Base-by-base conservation (phyloP, 495 filamentous ascomycete genomes). In the Bombardia bombarda region DNA sequence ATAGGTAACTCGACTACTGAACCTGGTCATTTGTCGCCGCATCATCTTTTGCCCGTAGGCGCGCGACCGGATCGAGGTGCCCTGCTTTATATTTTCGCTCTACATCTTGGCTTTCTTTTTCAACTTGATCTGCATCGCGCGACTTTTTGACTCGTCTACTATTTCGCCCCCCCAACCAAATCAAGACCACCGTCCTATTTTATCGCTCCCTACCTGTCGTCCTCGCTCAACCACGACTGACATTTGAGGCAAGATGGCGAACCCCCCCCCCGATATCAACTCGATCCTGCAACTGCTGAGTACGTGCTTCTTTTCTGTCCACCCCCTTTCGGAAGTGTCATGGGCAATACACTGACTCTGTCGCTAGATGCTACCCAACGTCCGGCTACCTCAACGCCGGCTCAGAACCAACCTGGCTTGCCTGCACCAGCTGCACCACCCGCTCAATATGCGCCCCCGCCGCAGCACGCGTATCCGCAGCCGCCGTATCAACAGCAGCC, bases 341-440 rank as follows among this genome's bases (percentile, higher is more conserved):
- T n/a, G n/a, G n/a, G n/a, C 26, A 16, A 14, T 13, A 3, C 17
- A 21, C 43, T 14, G 14, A 17, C 13, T 0, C 28, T 17, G 18
- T 42, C 10, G n/a, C 23, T 18, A 55, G 53, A 52, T 43, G 57
- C 61, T 14, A 32, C 55, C 13, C 56, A 66, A 47, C 53, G 59
- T 3, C 55, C 61, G 18, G 48, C 58, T 0, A 48, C 52, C 3
- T 49, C 57, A 16, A 57, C 54, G 58, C 69, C 74, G 37, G 63
- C 70, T 20, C 66, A 76, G 49, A 53, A 53, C 41, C 65, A 72
- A 18, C 57, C 66, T 17, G 62, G 60, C 20, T 47, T 68, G 2
- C 66, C 70, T 10, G 46, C 45, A 2, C 56, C 55, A 2, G 38
- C 49, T 3, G 37, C 39, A 21, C 45, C 52, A 3, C 42, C 52